Evolutionary conservation across 805 yeast species (phyloP).

Genomic region (Sugiyamaella americana): DNA sequence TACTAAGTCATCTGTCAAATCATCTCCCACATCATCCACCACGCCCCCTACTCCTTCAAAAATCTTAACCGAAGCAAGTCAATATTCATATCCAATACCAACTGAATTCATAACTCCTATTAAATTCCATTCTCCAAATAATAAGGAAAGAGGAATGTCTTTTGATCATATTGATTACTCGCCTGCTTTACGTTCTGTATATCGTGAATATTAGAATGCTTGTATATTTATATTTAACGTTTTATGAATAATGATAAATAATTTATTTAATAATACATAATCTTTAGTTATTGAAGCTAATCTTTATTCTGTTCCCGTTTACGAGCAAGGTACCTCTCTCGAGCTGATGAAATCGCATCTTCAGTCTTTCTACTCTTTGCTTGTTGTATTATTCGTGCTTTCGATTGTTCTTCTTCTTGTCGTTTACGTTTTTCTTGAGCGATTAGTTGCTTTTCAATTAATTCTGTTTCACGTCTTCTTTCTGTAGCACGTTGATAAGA

Average conservation of each 20-base stretch:
- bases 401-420: constrained; percentile 8
- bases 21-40: too few species aligned
- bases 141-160: too few species aligned
- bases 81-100: too few species aligned
- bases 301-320: constrained; percentile 13
- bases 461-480: constrained; percentile 2
- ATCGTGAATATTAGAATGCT: constrained; percentile 2
- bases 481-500: background rate
- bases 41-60: too few species aligned
- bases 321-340: constrained; percentile 26
- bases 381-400: constrained; percentile 6
- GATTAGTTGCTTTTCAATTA: constrained; percentile 9
- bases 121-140: too few species aligned
- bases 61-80: too few species aligned
- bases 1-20: too few species aligned
- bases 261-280: background rate
- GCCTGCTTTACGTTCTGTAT: background rate
- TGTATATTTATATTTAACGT: constrained; percentile 6
- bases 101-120: too few species aligned
- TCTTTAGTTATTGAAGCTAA: background rate
- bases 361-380: constrained; percentile 17
- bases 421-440: constrained; percentile 9
- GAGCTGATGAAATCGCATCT: constrained; percentile 20
- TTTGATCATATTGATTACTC: too few species aligned
- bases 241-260: background rate